Percentiles rank a stretch among this genome's conserved stretches.
Conservation (phyloP, 2,329 filamentous ascomycete species). For the Dothideomycetes sp. region DNA sequence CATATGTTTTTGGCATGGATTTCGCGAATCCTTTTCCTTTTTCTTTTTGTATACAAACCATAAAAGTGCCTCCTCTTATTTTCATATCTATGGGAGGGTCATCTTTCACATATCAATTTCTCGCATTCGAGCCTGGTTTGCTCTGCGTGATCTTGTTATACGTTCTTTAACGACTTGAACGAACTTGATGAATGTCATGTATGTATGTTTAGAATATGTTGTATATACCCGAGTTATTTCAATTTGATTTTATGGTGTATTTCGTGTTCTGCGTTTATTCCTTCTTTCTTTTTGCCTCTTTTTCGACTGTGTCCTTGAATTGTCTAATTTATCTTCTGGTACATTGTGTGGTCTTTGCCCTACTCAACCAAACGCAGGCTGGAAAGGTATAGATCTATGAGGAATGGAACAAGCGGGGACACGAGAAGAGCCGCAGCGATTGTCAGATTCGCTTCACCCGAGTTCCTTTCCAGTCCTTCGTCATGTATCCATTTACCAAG, state of each 20-base stretch:
- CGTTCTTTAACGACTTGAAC: not conserved
- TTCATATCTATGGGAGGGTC: not conserved
- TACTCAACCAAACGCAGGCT: too few species aligned
- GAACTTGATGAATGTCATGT: constrained; percentile 4
- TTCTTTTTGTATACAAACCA: constrained; percentile 6
- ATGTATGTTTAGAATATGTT: not conserved
- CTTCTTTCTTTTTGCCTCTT: not conserved
- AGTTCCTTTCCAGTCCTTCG: too few species aligned
- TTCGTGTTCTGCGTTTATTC: not conserved
- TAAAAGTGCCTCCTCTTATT: constrained; percentile 2
- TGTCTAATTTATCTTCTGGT: too few species aligned
- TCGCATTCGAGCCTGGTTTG: constrained; percentile 9
- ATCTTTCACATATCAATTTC: not conserved
- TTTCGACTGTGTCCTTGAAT: not conserved
- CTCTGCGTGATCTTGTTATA: constrained; percentile 4
- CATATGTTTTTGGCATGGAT: not conserved
- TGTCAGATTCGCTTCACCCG: too few species aligned
- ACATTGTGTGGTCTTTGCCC: too few species aligned
- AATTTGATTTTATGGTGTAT: constrained; percentile 4
- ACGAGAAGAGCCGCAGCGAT: too few species aligned
- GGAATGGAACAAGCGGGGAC: too few species aligned
- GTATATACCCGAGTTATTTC: constrained; percentile 12
- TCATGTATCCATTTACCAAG: too few species aligned
- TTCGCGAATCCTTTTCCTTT: not conserved
- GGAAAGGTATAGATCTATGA: too few species aligned